phyloP scores from a whole-genome alignment of 352 stramenopile genomes.

The Pythium aristosporum region DNA sequence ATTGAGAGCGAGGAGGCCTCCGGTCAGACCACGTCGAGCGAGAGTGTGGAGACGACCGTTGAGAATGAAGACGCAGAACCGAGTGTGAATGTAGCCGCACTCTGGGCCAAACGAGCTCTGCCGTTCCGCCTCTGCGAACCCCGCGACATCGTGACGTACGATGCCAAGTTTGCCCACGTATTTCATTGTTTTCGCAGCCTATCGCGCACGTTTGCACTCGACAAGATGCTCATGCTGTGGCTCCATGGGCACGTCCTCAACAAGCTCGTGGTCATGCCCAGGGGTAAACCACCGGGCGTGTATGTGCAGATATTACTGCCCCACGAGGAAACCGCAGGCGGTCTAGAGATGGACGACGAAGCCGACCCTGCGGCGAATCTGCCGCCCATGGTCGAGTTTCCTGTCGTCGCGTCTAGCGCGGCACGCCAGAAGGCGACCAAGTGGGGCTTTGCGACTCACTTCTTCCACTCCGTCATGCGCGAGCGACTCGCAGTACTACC shows the following conservation, averaged over 20 bases:
- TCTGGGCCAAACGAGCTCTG: conserved; percentile 19
- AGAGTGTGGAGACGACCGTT: too few species aligned
- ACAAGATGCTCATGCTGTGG: conserved; percentile 34
- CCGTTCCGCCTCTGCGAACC: conserved; percentile 13
- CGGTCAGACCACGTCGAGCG: not conserved
- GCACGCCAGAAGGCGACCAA: conserved; percentile 21
- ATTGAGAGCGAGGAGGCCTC: conserved; percentile 31
- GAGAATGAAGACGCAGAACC: not conserved
- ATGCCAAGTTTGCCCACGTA: conserved; percentile 22
- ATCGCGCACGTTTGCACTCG: conserved; percentile 14
- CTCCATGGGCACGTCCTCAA: conserved; percentile 39
- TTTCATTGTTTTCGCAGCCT: conserved; percentile 21
- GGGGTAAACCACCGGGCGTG: conserved; percentile 43
- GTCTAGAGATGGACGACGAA: not conserved
- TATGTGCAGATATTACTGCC: conserved; percentile 66
- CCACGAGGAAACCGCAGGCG: not conserved
- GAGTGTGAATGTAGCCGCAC: not conserved
- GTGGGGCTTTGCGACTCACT: conserved; percentile 51
- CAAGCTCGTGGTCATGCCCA: conserved; percentile 49
- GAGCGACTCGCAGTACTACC: conserved; percentile 21
- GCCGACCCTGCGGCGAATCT: conserved; percentile 3
- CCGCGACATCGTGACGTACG: conserved; percentile 10
- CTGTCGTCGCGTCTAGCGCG: conserved; percentile 40
- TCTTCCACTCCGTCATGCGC: conserved; percentile 51
- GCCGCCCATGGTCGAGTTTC: conserved; percentile 45